phyloP scores from a whole-genome alignment of 2,329 filamentous ascomycete genomes.

The Trichoderma sp. region DNA sequence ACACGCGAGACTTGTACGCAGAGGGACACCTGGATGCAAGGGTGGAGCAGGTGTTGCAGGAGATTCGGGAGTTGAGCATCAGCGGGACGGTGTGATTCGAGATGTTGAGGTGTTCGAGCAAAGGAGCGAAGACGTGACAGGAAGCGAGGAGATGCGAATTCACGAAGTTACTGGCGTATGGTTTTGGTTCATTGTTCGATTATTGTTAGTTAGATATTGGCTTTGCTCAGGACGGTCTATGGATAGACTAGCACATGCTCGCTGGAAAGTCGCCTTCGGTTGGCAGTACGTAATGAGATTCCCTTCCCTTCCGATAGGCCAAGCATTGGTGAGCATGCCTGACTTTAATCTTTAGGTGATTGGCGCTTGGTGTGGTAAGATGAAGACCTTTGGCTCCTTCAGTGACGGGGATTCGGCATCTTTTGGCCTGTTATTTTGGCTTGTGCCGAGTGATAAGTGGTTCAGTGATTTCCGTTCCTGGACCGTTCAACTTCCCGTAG shows the following conservation, averaged over 20 bases:
- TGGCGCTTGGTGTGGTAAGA: neutral
- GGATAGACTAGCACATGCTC: slow-evolving; percentile 35
- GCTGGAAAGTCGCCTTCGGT: slow-evolving; percentile 2
- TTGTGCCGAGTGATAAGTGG: neutral
- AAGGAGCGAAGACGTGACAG: slow-evolving; percentile 3
- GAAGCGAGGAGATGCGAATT: slow-evolving; percentile 25
- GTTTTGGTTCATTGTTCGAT: slow-evolving; percentile 32
- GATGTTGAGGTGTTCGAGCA: neutral
- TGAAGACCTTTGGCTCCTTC: no score
- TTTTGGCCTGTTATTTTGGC: neutral
- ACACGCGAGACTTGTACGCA: slow-evolving; percentile 94
- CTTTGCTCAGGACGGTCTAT: slow-evolving; percentile 32
- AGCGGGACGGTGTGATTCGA: slow-evolving; percentile 63
- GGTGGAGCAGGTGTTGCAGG: slow-evolving; percentile 93
- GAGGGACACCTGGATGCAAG: slow-evolving; percentile 86
- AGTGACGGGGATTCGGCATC: no score
- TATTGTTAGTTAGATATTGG: slow-evolving; percentile 36
- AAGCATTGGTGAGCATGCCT: neutral
- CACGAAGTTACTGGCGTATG: slow-evolving; percentile 35
- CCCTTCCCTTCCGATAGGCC: neutral
- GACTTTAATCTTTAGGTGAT: neutral
- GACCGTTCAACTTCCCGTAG: slow-evolving; percentile 4
- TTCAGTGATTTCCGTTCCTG: neutral
- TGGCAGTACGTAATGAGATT: slow-evolving; percentile 10
- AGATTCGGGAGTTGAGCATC: slow-evolving; percentile 97